Evolutionary conservation across 2,329 filamentous ascomycete genomes (phyloP), one percentile per base, ranked within the genome.

Genomic region (Diaporthe ampelina): DNA sequence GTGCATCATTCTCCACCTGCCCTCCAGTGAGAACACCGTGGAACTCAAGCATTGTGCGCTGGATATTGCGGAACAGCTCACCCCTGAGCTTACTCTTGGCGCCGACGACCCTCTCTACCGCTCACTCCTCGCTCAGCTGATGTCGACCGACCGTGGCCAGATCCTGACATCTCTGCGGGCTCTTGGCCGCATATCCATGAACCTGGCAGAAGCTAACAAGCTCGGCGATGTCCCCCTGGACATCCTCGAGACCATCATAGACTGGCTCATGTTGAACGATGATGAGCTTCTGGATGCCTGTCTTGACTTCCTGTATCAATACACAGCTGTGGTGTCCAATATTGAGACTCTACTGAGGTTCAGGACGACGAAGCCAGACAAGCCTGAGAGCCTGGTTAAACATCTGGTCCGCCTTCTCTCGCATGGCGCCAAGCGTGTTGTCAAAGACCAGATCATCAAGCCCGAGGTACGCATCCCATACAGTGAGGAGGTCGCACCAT

Each of bases 251-350:
- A 90, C 89, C 57, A 90, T 97, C 65, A 90, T 90, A 74, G 89
- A 93, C 77, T 95, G 93, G 91, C 88, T 95, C 9, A 84, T 97
- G 37, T 88, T 97, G 10, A 94, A 97, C 77, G 97, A 99, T 78
- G 95, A 98, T 81, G 96, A 98, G 80, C 87, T 99, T 19, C 90
- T 96, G 78, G 94, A 95, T 79, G 94, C 95, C 24, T 95, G 94
- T 76, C 88, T 99, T 43, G 97, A 99, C 83, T 97, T 99, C 80
- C 89, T 98, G 45, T 98, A 98, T 81, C 95, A 98, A 81, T 99
- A 95, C 84, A 98, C 96, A 0, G 94, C 95, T 0, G 92, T 95
- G 11, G 91, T 93, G 4, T 89, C 93, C 56, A 99, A 98, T 78
- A 92, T 98, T 13, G 93, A 95, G 79, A 91, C 88, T 8, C 85